These are phyloP conservation scores for Venturia nashicola DNA, from an alignment of 2,329 filamentous ascomycete species.

Conservation along the genomic window DNA sequence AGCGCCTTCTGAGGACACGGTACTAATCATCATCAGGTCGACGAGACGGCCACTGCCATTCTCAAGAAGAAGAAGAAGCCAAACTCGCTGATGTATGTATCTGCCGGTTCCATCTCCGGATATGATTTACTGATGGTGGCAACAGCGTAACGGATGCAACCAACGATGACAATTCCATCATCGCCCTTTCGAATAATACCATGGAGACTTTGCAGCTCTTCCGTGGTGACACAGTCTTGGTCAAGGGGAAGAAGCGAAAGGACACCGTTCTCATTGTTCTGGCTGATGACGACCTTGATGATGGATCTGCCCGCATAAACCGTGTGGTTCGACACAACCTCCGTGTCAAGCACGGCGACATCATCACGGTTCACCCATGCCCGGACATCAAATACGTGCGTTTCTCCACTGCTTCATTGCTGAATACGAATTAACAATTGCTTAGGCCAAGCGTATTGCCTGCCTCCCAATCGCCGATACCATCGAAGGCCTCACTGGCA, in stretches of 20 bases:
- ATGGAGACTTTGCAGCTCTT: constrained; percentile 98
- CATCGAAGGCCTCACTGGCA: constrained; percentile 92
- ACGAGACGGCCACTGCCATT: constrained; percentile 90
- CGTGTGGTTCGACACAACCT: constrained; percentile 97
- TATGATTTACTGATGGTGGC: constrained; percentile 20
- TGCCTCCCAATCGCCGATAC: constrained; percentile 97
- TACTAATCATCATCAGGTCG: constrained; percentile 45
- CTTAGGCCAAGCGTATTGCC: constrained; percentile 91
- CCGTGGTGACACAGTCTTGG: constrained; percentile 93
- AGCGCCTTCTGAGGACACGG: constrained; percentile 12
- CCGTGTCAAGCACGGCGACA: constrained; percentile 94
- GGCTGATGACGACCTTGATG: constrained; percentile 94
- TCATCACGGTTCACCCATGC: constrained; percentile 93
- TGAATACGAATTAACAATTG: constrained; percentile 16
- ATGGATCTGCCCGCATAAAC: constrained; percentile 94
- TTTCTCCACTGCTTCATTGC: constrained; percentile 17
- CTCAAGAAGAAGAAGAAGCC: constrained; percentile 99
- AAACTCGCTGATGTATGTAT: constrained; percentile 83
- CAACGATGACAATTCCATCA: constrained; percentile 99
- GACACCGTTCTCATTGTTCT: constrained; percentile 97
- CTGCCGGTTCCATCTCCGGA: not conserved
- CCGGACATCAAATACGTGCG: constrained; percentile 99
- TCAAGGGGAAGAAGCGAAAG: constrained; percentile 99
- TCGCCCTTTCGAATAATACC: constrained; percentile 93
- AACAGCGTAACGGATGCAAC: constrained; percentile 88